phyloP scores from a whole-genome alignment of 352 stramenopile species.

The Phytophthora hybrid region DNA sequence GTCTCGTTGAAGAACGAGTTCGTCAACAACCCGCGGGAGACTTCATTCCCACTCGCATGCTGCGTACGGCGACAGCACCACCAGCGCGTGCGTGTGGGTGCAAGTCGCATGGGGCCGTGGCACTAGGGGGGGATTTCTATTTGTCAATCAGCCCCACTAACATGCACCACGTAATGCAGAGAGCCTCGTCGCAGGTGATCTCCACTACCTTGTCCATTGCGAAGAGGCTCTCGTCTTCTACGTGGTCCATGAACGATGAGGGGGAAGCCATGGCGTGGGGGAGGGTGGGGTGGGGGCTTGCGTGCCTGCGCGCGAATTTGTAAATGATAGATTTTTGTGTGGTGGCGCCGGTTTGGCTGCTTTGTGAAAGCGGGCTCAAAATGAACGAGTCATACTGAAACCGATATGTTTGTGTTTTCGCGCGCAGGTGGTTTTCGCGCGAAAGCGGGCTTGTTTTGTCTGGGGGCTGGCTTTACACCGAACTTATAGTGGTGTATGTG shows the following conservation, averaged over 20 bases:
- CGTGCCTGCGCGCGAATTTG: not conserved
- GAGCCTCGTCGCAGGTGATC: not conserved
- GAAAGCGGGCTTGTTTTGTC: not conserved
- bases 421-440: too few relatives aligned
- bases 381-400: not conserved
- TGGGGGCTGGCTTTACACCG: not conserved
- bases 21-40: too few relatives aligned
- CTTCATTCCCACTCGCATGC: not conserved
- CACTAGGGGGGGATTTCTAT: not conserved
- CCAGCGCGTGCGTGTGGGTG: not conserved
- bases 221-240: not conserved
- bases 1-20: too few relatives aligned
- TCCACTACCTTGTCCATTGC: not conserved
- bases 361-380: not conserved
- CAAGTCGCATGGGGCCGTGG: not conserved
- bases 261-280: not conserved
- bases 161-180: not conserved
- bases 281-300: not conserved
- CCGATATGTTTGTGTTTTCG: too few relatives aligned
- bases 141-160: not conserved
- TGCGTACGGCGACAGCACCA: not conserved
- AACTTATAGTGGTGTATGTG: not conserved
- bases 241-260: not conserved
- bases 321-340: not conserved
- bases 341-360: not conserved